phyloP scores from a whole-genome alignment of 2,329 filamentous ascomycete genomes.

The Cryoendolithus antarcticus region DNA sequence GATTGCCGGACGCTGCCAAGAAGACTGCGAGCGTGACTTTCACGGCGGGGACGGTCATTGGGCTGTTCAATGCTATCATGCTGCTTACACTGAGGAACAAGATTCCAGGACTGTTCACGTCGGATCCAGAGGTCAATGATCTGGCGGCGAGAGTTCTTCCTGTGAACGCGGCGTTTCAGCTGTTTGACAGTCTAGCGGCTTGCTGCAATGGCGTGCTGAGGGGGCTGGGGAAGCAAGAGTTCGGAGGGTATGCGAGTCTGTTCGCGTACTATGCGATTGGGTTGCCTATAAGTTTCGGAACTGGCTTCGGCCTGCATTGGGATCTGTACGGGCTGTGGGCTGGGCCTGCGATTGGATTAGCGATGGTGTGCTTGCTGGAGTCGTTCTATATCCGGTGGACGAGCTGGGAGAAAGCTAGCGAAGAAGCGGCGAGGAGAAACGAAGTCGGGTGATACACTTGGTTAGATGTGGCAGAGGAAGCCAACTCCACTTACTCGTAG shows the following conservation, averaged over 20 bases:
- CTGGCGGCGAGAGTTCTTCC: slow-evolving; percentile 60
- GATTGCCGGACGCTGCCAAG: slow-evolving; percentile 66
- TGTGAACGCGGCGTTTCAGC: slow-evolving; percentile 75
- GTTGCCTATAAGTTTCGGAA: slow-evolving; percentile 68
- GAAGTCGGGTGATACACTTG: slow-evolving; percentile 16
- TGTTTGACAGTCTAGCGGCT: slow-evolving; percentile 74
- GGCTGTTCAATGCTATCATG: slow-evolving; percentile 63
- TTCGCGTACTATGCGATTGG: slow-evolving; percentile 77
- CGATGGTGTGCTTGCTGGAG: slow-evolving; percentile 46
- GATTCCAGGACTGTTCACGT: slow-evolving; percentile 66
- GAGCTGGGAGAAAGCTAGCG: slow-evolving; percentile 47
- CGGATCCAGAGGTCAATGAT: slow-evolving; percentile 50
- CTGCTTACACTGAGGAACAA: slow-evolving; percentile 56
- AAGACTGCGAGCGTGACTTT: slow-evolving; percentile 69
- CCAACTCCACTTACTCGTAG: no score
- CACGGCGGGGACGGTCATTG: slow-evolving; percentile 54
- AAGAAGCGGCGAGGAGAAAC: slow-evolving; percentile 48
- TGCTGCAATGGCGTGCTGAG: slow-evolving; percentile 75
- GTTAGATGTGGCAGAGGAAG: no score
- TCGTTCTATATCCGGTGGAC: slow-evolving; percentile 42
- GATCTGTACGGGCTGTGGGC: slow-evolving; percentile 70
- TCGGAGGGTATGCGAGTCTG: slow-evolving; percentile 81
- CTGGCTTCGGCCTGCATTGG: slow-evolving; percentile 67
- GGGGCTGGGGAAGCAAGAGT: slow-evolving; percentile 75
- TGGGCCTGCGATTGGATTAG: slow-evolving; percentile 49